Percentiles rank a stretch among this genome's conserved stretches.
phyloP scores from a whole-genome alignment of 2,329 filamentous ascomycete species.

The Sarocladium kiliense region DNA sequence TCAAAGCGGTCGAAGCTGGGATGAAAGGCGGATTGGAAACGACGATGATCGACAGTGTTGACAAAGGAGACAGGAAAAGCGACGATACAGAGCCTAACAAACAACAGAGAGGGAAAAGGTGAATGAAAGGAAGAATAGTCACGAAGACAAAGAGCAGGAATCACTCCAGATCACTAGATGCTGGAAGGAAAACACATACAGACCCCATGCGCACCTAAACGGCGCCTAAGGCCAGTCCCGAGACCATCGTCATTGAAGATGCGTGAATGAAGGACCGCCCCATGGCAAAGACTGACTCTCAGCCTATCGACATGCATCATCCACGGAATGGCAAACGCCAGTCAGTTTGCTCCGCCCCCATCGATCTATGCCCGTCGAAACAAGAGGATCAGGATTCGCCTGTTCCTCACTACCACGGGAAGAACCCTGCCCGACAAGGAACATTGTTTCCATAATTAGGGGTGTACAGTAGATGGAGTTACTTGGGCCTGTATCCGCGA shows the following conservation, averaged over 20 bases:
- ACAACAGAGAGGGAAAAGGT: neutral
- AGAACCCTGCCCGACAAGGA: neutral
- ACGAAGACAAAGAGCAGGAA: neutral
- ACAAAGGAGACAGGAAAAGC: neutral
- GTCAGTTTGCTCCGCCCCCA: neutral
- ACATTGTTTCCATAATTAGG: neutral
- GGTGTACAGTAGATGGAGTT: neutral
- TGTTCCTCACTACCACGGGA: neutral
- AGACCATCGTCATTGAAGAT: neutral
- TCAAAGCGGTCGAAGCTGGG: neutral
- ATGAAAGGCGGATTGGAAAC: neutral
- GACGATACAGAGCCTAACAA: neutral
- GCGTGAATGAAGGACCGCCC: neutral
- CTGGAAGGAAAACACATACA: too few species aligned
- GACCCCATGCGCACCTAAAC: neutral
- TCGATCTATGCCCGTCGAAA: neutral
- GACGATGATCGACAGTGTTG: neutral
- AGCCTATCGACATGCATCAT: neutral
- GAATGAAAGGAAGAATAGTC: neutral
- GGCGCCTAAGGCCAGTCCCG: neutral
- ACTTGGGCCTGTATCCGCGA: neutral
- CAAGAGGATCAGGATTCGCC: neutral
- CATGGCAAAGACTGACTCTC: neutral
- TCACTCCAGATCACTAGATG: too few species aligned
- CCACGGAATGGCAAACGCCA: neutral